phyloP scores from a whole-genome alignment of 1,284 basidiomycete genomes.

The Tilletia indica region DNA sequence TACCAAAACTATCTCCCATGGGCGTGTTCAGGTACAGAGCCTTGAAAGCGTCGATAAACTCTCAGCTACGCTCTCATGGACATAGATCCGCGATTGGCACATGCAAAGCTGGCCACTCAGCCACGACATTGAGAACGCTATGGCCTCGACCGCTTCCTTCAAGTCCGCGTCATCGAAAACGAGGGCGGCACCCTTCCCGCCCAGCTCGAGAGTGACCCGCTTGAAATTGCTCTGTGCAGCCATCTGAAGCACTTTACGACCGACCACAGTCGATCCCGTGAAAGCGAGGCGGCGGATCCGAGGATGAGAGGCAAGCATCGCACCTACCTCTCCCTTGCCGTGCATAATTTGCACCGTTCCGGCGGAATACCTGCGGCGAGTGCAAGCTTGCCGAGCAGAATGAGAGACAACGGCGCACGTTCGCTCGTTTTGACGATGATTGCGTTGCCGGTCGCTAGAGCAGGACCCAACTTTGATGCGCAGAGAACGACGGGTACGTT shows the following conservation, averaged over 20 bases:
- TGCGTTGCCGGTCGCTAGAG: constrained; percentile 19
- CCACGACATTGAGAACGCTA: constrained; percentile 90
- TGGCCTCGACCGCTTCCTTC: constrained; percentile 77
- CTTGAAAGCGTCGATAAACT: constrained; percentile 64
- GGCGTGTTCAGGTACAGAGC: neutral
- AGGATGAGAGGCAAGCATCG: constrained; percentile 16
- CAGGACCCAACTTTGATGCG: constrained; percentile 8
- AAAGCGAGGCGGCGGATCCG: constrained; percentile 20
- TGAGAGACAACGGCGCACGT: constrained; percentile 12
- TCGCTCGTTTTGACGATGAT: constrained; percentile 22
- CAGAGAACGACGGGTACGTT: neutral
- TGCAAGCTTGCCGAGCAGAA: constrained; percentile 2
- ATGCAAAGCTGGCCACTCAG: constrained; percentile 95
- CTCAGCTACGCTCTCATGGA: constrained; percentile 75
- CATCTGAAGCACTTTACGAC: constrained; percentile 2
- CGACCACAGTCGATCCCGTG: constrained; percentile 15
- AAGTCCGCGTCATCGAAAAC: constrained; percentile 91
- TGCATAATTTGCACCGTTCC: constrained; percentile 21
- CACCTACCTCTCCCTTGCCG: constrained; percentile 14
- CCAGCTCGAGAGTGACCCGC: constrained; percentile 80
- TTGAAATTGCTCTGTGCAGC: constrained; percentile 21
- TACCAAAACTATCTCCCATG: constrained; percentile 2
- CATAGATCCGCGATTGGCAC: constrained; percentile 81
- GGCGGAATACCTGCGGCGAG: constrained; percentile 19
- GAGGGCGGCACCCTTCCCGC: constrained; percentile 93